Evolutionary conservation across 352 stramenopile genomes (phyloP).

Genomic region (Globisporangium yorkense): DNA sequence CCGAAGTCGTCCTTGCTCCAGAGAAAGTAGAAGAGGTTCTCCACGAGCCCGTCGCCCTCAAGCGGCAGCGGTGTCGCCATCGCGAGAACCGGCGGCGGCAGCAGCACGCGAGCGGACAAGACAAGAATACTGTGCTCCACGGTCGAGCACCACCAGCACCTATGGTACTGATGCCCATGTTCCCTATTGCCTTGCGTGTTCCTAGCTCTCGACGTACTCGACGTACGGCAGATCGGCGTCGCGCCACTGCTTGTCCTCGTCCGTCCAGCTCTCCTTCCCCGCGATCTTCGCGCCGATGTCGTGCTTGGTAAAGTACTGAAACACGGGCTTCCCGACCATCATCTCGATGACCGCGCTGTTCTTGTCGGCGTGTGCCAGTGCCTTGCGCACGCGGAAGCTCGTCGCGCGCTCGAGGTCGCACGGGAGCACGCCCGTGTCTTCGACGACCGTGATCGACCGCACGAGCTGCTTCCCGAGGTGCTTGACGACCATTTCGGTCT

Average conservation of each 20-base stretch:
- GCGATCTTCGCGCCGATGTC: slow-evolving; percentile 52
- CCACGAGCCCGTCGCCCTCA: slow-evolving; percentile 82
- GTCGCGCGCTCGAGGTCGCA: slow-evolving; percentile 63
- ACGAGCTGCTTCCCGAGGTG: slow-evolving; percentile 58
- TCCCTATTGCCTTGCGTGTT: background rate
- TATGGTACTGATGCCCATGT: no score
- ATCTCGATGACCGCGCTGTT: slow-evolving; percentile 42
- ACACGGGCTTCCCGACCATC: slow-evolving; percentile 64
- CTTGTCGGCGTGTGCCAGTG: slow-evolving; percentile 23
- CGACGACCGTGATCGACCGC: slow-evolving; percentile 59
- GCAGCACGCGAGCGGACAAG: background rate
- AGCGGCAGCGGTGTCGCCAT: slow-evolving; percentile 65
- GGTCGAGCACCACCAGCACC: no score
- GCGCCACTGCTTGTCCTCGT: slow-evolving; percentile 64
- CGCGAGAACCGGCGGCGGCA: background rate
- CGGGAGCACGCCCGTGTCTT: slow-evolving; percentile 62
- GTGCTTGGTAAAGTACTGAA: slow-evolving; percentile 59
- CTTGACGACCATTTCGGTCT: slow-evolving; percentile 65
- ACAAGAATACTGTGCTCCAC: no score
- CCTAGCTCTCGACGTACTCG: slow-evolving; percentile 60
- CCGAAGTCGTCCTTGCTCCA: slow-evolving; percentile 91
- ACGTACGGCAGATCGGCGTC: slow-evolving; percentile 60
- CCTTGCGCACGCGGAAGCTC: slow-evolving; percentile 55
- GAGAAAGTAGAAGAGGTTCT: slow-evolving; percentile 88
- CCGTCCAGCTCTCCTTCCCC: slow-evolving; percentile 45